Percentiles rank a stretch among this genome's conserved stretches.
Evolutionary conservation across 306 rosid species (phyloP).

Genomic region (Dalbergia cochinchinensis): DNA sequence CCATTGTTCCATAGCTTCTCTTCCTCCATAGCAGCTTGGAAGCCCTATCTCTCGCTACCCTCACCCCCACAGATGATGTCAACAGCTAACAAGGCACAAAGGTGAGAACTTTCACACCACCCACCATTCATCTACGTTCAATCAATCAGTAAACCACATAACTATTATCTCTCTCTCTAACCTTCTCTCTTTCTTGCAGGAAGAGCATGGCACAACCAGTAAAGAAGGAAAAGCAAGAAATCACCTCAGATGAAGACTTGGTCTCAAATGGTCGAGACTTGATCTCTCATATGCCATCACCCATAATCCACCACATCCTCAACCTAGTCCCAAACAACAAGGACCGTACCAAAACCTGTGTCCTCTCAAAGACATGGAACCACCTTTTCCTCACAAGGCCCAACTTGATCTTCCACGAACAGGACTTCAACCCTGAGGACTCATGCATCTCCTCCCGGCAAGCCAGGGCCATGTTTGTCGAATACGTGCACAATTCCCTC

Average conservation of each 20-base stretch:
- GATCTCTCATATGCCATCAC: background rate
- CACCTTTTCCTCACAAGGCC: background rate
- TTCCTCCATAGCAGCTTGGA: background rate
- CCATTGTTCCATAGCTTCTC: background rate
- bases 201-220: background rate
- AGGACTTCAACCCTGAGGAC: background rate
- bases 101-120: background rate
- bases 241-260: no score
- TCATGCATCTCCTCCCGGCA: no score
- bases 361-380: background rate
- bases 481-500: background rate
- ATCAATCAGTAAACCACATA: no score
- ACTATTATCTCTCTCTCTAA: no score
- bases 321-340: background rate
- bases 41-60: background rate
- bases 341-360: background rate
- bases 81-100: background rate
- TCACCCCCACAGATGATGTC: background rate
- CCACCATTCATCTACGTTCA: background rate
- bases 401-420: background rate
- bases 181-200: background rate
- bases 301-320: background rate
- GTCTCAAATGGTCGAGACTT: background rate
- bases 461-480: background rate
- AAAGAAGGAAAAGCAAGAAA: background rate